phyloP scores from a whole-genome alignment of 129 eudicot species.

The Flaveria linearis region DNA sequence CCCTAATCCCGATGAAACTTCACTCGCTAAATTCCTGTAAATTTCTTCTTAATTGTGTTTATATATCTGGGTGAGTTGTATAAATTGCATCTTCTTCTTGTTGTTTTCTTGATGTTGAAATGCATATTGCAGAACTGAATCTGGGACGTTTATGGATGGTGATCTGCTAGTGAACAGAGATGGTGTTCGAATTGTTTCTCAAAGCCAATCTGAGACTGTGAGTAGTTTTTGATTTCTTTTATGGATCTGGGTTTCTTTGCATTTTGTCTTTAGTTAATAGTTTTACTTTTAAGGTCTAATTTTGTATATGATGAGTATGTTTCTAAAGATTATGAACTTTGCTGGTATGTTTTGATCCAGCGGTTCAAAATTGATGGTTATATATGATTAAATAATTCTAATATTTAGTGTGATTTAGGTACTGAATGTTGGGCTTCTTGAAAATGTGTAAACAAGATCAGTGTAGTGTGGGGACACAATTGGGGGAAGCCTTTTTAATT shows the following conservation, averaged over 20 bases:
- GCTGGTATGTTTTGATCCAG: conserved; percentile 19
- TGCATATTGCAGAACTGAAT: conserved; percentile 61
- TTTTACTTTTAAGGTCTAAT: not conserved
- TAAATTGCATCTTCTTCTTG: conserved; percentile 12
- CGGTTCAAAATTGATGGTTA: not conserved
- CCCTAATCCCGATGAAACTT: conserved; percentile 77
- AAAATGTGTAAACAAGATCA: conserved; percentile 4
- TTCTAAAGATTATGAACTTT: conserved; percentile 15
- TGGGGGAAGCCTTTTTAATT: not conserved
- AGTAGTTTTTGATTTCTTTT: conserved; percentile 17
- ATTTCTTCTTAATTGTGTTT: not conserved
- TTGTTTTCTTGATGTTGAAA: conserved; percentile 15
- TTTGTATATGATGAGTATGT: not conserved
- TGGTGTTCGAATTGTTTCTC: conserved; percentile 88
- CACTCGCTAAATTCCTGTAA: conserved; percentile 81
- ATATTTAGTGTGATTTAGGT: conserved; percentile 4
- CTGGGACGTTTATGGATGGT: conserved; percentile 96
- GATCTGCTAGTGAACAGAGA: conserved; percentile 92
- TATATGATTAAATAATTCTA: not conserved
- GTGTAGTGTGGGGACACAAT: not conserved
- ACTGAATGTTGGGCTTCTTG: conserved; percentile 1
- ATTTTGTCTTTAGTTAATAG: conserved; percentile 20
- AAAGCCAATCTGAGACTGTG: conserved; percentile 67
- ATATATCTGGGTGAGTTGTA: not conserved
- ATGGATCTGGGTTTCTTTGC: conserved; percentile 25